Evolutionary conservation across 2,329 filamentous ascomycete genomes (phyloP).

Genomic region (Stemphylium lycopersici): DNA sequence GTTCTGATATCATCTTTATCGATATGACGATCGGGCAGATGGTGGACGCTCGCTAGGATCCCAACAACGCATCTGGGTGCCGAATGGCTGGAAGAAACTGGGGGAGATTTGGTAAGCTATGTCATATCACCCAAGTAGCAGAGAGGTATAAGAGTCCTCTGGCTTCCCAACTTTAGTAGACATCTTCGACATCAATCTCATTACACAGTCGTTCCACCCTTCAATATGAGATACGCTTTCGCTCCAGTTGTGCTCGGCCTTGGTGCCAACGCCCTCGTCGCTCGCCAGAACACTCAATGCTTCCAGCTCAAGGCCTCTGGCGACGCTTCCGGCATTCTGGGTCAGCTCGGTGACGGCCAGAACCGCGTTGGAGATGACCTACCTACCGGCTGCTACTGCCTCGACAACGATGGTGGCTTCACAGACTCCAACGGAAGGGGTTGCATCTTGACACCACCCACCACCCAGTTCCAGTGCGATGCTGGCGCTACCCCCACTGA

Average conservation of each 20-base stretch:
- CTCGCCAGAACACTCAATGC: conserved; percentile 26
- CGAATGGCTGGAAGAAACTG: neutral
- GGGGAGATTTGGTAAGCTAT: conserved; percentile 3
- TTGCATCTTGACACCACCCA: conserved; percentile 67
- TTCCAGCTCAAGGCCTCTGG: conserved; percentile 26
- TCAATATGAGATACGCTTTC: conserved; percentile 33
- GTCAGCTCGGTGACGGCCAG: conserved; percentile 68
- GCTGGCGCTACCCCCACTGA: conserved; percentile 52
- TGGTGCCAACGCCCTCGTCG: conserved; percentile 31
- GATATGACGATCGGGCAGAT: conserved; percentile 8
- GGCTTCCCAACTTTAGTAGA: neutral
- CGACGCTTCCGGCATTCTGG: conserved; percentile 58
- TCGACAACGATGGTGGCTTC: conserved; percentile 57
- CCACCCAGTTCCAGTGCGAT: conserved; percentile 68
- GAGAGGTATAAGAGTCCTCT: neutral
- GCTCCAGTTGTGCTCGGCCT: conserved; percentile 27
- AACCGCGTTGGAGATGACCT: conserved; percentile 62
- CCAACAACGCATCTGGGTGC: conserved; percentile 8
- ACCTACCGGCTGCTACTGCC: conserved; percentile 58
- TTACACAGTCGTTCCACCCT: conserved; percentile 4
- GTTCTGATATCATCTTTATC: conserved; percentile 23
- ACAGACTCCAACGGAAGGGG: conserved; percentile 62
- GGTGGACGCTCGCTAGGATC: neutral
- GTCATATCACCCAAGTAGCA: conserved; percentile 4
- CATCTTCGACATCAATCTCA: neutral